phyloP scores from a whole-genome alignment of 177 flowering plant species.

The Telopea speciosissima region DNA sequence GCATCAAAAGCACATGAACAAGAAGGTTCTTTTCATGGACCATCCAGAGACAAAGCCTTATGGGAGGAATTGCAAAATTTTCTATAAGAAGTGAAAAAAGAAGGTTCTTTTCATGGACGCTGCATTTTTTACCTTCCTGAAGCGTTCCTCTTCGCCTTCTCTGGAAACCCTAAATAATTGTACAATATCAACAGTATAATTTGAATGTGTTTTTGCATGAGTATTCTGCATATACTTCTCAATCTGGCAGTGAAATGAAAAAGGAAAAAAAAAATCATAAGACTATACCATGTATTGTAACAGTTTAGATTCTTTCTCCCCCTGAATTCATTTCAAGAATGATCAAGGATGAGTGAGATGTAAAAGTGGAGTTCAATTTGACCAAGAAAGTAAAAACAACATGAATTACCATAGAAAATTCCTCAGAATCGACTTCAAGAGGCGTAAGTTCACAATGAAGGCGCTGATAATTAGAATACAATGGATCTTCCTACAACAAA shows the following conservation, averaged over 20 bases:
- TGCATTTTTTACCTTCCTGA: slow-evolving; percentile 44
- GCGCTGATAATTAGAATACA: slow-evolving; percentile 58
- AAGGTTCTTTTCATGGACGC: neutral
- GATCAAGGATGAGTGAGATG: neutral
- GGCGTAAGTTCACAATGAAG: slow-evolving; percentile 68
- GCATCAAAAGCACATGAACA: slow-evolving; percentile 16
- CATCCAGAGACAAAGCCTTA: neutral
- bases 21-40: too few species aligned
- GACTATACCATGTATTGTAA: too few species aligned
- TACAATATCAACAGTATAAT: slow-evolving; percentile 62
- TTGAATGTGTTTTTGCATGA: slow-evolving; percentile 85
- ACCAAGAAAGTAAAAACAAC: neutral
- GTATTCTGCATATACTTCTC: slow-evolving; percentile 69
- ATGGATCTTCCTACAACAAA: slow-evolving; percentile 64
- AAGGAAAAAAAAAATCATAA: slow-evolving; percentile 8
- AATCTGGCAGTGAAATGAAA: slow-evolving; percentile 37
- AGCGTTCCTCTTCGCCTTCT: slow-evolving; percentile 65
- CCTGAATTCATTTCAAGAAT: neutral
- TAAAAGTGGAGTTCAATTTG: neutral
- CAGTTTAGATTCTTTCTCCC: neutral
- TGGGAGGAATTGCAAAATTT: neutral
- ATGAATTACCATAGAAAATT: slow-evolving; percentile 57
- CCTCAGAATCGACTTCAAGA: slow-evolving; percentile 51
- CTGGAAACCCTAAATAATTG: slow-evolving; percentile 65
- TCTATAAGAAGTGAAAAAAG: neutral